These are phyloP conservation scores for Cystodermella granulosa DNA, from an alignment of 1,284 basidiomycete genomes.

Conservation along the genomic window DNA sequence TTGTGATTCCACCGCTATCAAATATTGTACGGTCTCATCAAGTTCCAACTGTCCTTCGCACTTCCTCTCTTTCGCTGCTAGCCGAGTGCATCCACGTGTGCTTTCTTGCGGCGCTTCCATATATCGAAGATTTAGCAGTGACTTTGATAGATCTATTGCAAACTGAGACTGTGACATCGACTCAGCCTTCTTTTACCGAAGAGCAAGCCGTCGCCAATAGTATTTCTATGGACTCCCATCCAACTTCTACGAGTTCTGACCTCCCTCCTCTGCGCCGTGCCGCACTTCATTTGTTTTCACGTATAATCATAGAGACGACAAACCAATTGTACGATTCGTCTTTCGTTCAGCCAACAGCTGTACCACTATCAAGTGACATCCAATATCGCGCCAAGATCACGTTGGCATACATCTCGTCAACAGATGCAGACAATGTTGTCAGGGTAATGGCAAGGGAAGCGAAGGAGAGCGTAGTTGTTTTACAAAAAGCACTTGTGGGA, in stretches of 20 bases:
- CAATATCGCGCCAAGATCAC: constrained; percentile 58
- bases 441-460: constrained; percentile 77
- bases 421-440: constrained; percentile 70
- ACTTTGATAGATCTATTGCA: constrained; percentile 77
- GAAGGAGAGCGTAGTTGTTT: constrained; percentile 50
- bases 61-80: constrained; percentile 79
- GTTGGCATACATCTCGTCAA: constrained; percentile 64
- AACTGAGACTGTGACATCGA: constrained; percentile 54
- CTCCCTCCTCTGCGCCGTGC: constrained; percentile 78
- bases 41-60: constrained; percentile 69
- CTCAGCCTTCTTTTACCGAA: constrained; percentile 15
- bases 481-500: constrained; percentile 49
- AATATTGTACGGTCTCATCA: constrained; percentile 53
- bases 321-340: constrained; percentile 45
- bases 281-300: constrained; percentile 71
- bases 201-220: constrained; percentile 13
- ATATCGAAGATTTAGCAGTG: constrained; percentile 56
- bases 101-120: constrained; percentile 58
- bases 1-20: constrained; percentile 69
- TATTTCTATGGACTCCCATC: constrained; percentile 48
- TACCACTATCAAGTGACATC: constrained; percentile 36
- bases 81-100: constrained; percentile 67
- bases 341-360: constrained; percentile 9
- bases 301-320: constrained; percentile 56
- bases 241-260: constrained; percentile 56